These are phyloP conservation scores for Aureobasidium subglaciale DNA, from an alignment of 2,329 filamentous ascomycete species.

Conservation along the genomic window DNA sequence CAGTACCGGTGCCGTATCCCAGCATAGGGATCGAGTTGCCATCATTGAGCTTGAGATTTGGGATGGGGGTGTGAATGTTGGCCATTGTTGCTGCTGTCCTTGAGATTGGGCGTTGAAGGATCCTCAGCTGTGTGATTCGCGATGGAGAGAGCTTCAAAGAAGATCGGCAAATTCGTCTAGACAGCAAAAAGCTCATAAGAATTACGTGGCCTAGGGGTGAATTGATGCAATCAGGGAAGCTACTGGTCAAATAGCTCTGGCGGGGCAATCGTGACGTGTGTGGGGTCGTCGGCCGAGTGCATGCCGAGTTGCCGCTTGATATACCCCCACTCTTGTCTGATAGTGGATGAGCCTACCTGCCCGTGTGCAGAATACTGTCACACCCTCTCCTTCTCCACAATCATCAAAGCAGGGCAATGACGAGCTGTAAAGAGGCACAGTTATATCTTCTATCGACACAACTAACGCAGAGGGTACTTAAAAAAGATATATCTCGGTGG, in stretches of 20 bases:
- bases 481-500: too few relatives aligned
- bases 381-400: too few relatives aligned
- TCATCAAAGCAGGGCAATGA: too few relatives aligned
- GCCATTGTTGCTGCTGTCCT: constrained; percentile 28
- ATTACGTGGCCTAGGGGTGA: not conserved
- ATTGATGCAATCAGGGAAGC: constrained; percentile 7
- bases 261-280: constrained; percentile 3
- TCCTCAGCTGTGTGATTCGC: not conserved
- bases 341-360: too few relatives aligned
- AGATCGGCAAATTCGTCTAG: not conserved
- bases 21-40: constrained; percentile 67
- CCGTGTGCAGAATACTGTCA: too few relatives aligned
- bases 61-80: constrained; percentile 43
- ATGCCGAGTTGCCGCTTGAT: not conserved
- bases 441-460: too few relatives aligned
- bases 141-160: not conserved
- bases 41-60: constrained; percentile 63
- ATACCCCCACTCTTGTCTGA: constrained; percentile 3
- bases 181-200: not conserved
- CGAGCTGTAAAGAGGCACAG: too few relatives aligned
- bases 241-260: not conserved
- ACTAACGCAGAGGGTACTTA: too few relatives aligned
- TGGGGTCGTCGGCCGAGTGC: not conserved
- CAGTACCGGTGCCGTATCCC: constrained; percentile 66
- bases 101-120: not conserved